Base-by-base conservation (phyloP, 2,329 filamentous ascomycete genomes). In the Fusarium sterilihyphosum region DNA sequence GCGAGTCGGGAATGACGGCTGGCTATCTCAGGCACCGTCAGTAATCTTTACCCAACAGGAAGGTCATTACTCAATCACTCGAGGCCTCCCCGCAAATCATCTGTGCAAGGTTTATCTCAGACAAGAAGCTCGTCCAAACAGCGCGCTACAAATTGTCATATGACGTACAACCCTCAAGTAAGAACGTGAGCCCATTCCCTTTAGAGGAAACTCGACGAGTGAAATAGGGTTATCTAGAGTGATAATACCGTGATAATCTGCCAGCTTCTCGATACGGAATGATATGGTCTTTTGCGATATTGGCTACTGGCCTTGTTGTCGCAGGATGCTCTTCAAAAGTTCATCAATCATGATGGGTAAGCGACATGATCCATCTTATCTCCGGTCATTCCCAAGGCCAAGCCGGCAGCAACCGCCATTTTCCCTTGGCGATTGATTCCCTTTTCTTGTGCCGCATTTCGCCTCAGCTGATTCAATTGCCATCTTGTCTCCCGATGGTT, bases 41-140 rank as follows among this genome's bases (percentile, higher is more conserved):
- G 37, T 56, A 56, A 59, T 61, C 67, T 74, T 61, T 47, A 73
- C 67, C 24, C 60, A 70, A 70, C n/a, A 24, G 67, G 67, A 74
- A 72, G 63, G 59, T 73, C 71, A 46, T 74, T 68, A 47, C 47
- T 66, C 29, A 35, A n/a, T 53, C 37, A 46, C 26, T 35, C 24
- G 29, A 24, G 52, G 17, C 52, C 61, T 61, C 71, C 67, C 67
- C 71, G 64, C 57, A 66, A 52, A 44, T 61, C 57, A 58, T 38
- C 31, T 46, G 47, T 31, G 54, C 41, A 65, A 44, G 56, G 49
- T 54, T 73, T 73, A 71, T 65, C 60, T 67, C 38, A 44, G 17
- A 35, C 52, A 53, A 58, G 46, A 31, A 31, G 24, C 29, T 16
- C 24, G 29, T 26, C 71, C 66, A 73, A 56, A 56, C 29, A 71